Percentiles rank a stretch among this genome's conserved stretches.
These are phyloP conservation scores for Metschnikowia rubicola DNA, from an alignment of 805 yeast species.

Conservation along the genomic window DNA sequence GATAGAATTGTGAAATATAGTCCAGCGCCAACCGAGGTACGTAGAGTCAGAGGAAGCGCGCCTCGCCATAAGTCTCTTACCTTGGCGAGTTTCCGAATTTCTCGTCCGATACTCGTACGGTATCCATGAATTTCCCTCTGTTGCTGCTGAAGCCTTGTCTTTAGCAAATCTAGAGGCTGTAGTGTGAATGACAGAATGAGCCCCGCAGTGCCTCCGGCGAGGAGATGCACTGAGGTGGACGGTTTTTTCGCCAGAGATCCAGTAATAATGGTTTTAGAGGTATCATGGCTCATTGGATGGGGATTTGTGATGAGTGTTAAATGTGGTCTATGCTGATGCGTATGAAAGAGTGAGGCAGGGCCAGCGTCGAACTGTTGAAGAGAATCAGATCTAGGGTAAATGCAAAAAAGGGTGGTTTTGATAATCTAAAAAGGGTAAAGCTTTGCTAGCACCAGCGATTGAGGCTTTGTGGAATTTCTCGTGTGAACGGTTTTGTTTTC, in stretches of 20 bases:
- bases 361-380: no score
- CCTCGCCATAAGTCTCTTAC: slow-evolving; percentile 81
- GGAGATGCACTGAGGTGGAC: slow-evolving; percentile 45
- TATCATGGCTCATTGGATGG: slow-evolving; percentile 2
- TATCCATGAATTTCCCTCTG: slow-evolving; percentile 23
- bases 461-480: no score
- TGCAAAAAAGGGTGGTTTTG: no score
- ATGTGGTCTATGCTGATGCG: no score
- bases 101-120: slow-evolving; percentile 34
- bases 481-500: no score
- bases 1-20: slow-evolving; percentile 76
- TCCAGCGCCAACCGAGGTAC: slow-evolving; percentile 91
- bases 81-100: slow-evolving; percentile 40
- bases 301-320: no score
- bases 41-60: slow-evolving; percentile 81
- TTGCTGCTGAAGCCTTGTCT: slow-evolving; percentile 74
- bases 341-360: no score
- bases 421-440: no score
- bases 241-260: slow-evolving; percentile 6
- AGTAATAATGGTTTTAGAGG: background rate
- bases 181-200: slow-evolving; percentile 71
- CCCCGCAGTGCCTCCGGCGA: slow-evolving; percentile 86
- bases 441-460: no score
- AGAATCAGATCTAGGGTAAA: no score
- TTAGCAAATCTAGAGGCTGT: slow-evolving; percentile 86